Evolutionary conservation across 2,329 filamentous ascomycete species (phyloP).

Genomic region (Cordyceps tenuipes): DNA sequence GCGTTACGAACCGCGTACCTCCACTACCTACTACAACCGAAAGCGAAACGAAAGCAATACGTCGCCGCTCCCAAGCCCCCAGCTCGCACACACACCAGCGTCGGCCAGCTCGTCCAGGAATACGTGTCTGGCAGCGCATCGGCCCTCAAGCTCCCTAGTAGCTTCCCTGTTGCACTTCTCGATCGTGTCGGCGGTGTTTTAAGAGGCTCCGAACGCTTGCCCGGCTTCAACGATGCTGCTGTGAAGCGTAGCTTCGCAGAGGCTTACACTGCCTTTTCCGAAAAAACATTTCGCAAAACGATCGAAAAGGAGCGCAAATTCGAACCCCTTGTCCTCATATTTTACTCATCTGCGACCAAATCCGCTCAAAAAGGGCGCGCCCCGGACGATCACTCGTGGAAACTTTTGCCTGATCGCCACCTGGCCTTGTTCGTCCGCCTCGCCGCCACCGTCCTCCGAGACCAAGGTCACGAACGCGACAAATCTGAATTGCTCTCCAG

Average conservation of each 20-base stretch:
- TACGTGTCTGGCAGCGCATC: constrained; percentile 50
- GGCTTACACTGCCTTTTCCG: constrained; percentile 88
- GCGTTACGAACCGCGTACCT: constrained; percentile 87
- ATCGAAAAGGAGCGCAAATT: constrained; percentile 92
- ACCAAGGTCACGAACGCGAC: constrained; percentile 78
- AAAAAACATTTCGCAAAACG: constrained; percentile 75
- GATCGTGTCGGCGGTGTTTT: constrained; percentile 77
- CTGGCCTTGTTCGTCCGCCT: constrained; percentile 90
- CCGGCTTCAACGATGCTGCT: constrained; percentile 81
- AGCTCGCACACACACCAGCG: constrained; percentile 57
- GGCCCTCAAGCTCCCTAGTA: constrained; percentile 48
- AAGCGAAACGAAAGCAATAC: constrained; percentile 83
- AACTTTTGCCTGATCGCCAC: constrained; percentile 85
- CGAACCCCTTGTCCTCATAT: constrained; percentile 88
- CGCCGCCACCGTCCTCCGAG: constrained; percentile 68
- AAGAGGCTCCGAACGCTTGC: constrained; percentile 71
- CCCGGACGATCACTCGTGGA: constrained; percentile 79
- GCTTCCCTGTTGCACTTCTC: constrained; percentile 43
- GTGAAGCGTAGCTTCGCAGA: constrained; percentile 92
- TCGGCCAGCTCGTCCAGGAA: constrained; percentile 83
- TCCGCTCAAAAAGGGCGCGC: constrained; percentile 66
- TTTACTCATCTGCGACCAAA: constrained; percentile 90
- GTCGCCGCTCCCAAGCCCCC: constrained; percentile 57
- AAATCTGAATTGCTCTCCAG: constrained; percentile 75
- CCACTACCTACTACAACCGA: constrained; percentile 85